Percentiles rank a stretch among this genome's conserved stretches.
phyloP scores from a whole-genome alignment of 1,284 basidiomycete genomes.

The Ceratobasidium sp. region DNA sequence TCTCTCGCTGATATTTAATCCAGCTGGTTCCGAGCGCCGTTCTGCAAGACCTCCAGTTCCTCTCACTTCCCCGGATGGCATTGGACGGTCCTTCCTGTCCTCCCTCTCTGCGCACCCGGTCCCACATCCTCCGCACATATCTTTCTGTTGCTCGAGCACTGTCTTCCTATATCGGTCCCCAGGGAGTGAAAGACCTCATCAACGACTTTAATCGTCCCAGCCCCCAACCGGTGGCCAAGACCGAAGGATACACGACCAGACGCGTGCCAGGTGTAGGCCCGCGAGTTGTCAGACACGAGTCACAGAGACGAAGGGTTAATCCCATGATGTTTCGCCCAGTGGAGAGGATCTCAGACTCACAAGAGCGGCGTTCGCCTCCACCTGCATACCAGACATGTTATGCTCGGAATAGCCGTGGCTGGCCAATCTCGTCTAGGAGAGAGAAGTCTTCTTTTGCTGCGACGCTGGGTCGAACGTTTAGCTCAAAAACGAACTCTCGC shows the following conservation, averaged over 20 bases:
- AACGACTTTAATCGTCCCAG: slow-evolving; percentile 18
- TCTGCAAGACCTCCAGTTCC: slow-evolving; percentile 10
- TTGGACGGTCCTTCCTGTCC: not conserved
- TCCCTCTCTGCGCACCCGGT: not conserved
- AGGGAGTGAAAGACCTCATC: slow-evolving; percentile 18
- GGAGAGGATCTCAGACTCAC: not conserved
- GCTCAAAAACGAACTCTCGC: not conserved
- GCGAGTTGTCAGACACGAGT: not conserved
- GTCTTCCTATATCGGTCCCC: not conserved
- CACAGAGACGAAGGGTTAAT: not conserved
- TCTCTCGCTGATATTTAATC: not conserved
- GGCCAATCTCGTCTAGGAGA: not conserved
- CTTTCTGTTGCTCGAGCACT: slow-evolving; percentile 4
- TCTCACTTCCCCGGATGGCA: not conserved
- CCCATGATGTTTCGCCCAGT: not conserved
- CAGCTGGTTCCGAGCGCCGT: not conserved
- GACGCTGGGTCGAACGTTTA: not conserved
- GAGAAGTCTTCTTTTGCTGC: not conserved
- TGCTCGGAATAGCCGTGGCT: not conserved
- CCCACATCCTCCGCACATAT: slow-evolving; percentile 12
- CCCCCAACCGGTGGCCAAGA: not conserved
- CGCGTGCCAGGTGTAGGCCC: slow-evolving; percentile 28
- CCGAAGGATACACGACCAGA: slow-evolving; percentile 1
- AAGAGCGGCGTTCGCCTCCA: not conserved
- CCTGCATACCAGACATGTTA: not conserved